Evolutionary conservation across 306 rosid species (phyloP).

Genomic region (Amphicarpaea edgeworthii): DNA sequence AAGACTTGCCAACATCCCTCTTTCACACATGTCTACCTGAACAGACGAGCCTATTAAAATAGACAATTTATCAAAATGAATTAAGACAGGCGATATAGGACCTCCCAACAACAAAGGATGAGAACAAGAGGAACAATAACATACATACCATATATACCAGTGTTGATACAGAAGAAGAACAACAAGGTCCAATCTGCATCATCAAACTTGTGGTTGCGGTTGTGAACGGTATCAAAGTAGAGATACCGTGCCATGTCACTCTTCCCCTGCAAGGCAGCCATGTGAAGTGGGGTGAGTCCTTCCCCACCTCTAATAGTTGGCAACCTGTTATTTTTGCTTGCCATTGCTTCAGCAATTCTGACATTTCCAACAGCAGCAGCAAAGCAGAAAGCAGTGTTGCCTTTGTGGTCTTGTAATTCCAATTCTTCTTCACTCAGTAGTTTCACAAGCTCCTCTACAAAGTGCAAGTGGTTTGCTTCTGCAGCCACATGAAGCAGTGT

Average conservation of each 20-base stretch:
- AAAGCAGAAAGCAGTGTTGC: constrained; percentile 45
- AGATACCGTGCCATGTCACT: constrained; percentile 34
- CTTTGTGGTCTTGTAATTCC: constrained; percentile 19
- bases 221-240: background rate
- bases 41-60: too few species aligned
- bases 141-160: constrained; percentile 32
- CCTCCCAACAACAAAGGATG: too few species aligned
- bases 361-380: constrained; percentile 37
- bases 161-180: constrained; percentile 18
- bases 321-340: background rate
- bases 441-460: constrained; percentile 28
- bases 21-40: too few species aligned
- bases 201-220: background rate
- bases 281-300: constrained; percentile 36
- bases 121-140: too few species aligned
- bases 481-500: constrained; percentile 41
- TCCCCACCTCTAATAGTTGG: constrained; percentile 21
- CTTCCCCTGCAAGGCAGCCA: constrained; percentile 41
- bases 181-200: constrained; percentile 3
- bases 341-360: background rate
- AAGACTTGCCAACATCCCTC: too few species aligned
- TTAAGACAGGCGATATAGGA: too few species aligned
- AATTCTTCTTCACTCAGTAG: background rate
- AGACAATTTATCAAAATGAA: too few species aligned
- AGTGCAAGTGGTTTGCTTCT: constrained; percentile 18